phyloP scores from a whole-genome alignment of 371 early-diverging fungal genomes.

The Mucor racemosus region DNA sequence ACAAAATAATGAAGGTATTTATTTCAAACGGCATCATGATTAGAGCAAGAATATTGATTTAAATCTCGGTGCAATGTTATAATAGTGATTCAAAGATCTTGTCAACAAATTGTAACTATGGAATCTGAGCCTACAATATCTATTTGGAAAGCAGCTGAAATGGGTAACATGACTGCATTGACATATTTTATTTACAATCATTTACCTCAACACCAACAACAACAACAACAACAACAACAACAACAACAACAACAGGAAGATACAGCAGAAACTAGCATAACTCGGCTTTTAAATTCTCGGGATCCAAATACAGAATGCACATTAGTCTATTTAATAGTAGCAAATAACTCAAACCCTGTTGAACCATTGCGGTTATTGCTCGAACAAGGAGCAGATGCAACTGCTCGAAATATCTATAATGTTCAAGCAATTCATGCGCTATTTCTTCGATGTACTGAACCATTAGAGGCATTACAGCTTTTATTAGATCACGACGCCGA shows the following conservation, averaged over 20 bases:
- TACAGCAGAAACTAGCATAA: slow-evolving; percentile 8
- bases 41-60: background rate
- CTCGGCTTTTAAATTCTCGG: slow-evolving; percentile 49
- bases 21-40: background rate
- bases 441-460: slow-evolving; percentile 35
- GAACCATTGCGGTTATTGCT: slow-evolving; percentile 38
- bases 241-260: slow-evolving; percentile 13
- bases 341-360: slow-evolving; percentile 12
- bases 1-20: slow-evolving; percentile 23
- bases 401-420: slow-evolving; percentile 44
- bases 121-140: slow-evolving; percentile 21
- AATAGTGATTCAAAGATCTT: slow-evolving; percentile 10
- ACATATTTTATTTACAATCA: slow-evolving; percentile 16
- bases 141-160: slow-evolving; percentile 38
- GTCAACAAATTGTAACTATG: background rate
- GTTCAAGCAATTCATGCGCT: slow-evolving; percentile 48
- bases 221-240: background rate
- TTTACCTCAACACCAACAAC: slow-evolving; percentile 1
- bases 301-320: slow-evolving; percentile 50
- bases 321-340: background rate
- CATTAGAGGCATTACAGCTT: slow-evolving; percentile 38
- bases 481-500: slow-evolving; percentile 37
- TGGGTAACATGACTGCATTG: slow-evolving; percentile 21
- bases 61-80: background rate
- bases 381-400: slow-evolving; percentile 56